phyloP scores from a whole-genome alignment of 108 stramenopile genomes.

The Mediolabrus comicus region DNA sequence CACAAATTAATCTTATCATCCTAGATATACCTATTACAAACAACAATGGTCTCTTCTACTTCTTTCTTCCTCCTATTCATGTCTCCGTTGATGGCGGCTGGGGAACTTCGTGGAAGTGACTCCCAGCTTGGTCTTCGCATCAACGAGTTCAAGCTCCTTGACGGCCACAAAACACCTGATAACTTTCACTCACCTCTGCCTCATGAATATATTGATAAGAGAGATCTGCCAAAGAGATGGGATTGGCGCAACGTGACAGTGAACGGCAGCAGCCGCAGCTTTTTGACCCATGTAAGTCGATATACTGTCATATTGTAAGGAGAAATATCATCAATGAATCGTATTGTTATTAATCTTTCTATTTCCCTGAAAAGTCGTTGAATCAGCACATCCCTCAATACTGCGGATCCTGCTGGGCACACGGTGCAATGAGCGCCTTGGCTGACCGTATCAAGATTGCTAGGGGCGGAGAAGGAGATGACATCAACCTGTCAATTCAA shows the following conservation, averaged over 20 bases:
- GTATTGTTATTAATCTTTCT: too few species aligned
- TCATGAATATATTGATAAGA: neutral
- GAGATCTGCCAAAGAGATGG: neutral
- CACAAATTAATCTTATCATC: too few species aligned
- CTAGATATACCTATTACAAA: too few species aligned
- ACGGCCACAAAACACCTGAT: neutral
- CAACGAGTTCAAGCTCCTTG: neutral
- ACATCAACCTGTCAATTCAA: conserved; percentile 61
- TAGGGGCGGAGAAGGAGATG: conserved; percentile 45
- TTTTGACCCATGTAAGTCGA: neutral
- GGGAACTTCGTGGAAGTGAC: neutral
- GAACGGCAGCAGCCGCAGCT: neutral
- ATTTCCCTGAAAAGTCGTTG: too few species aligned
- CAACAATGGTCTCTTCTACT: neutral
- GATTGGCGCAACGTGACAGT: neutral
- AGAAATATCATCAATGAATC: too few species aligned
- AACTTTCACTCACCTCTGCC: neutral
- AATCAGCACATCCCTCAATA: conserved; percentile 92
- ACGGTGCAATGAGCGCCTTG: conserved; percentile 76
- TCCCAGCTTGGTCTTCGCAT: neutral
- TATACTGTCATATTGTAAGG: too few species aligned
- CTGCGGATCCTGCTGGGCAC: conserved; percentile 93
- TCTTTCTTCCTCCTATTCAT: neutral
- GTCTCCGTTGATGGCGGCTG: neutral
- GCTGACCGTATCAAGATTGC: conserved; percentile 94